Evolutionary conservation across 2,329 filamentous ascomycete species (phyloP).

Genomic region (Podosphaera aphanis): DNA sequence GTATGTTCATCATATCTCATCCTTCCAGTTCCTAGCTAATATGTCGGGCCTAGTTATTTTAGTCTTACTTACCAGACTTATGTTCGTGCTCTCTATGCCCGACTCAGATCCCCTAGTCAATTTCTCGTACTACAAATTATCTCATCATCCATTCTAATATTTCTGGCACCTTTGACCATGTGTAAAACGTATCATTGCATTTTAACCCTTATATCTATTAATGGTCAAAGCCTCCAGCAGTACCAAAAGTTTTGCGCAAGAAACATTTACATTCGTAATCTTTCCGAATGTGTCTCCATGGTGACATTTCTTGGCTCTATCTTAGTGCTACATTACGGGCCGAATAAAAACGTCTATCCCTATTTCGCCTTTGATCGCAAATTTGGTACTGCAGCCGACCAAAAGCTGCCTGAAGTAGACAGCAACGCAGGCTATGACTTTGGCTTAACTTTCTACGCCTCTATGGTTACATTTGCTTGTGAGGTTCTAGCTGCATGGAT

Average conservation of each 20-base stretch:
- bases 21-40: neutral
- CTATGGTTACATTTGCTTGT: slow-evolving; percentile 41
- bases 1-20: slow-evolving; percentile 19
- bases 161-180: slow-evolving; percentile 41
- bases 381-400: slow-evolving; percentile 5
- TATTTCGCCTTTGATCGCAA: slow-evolving; percentile 38
- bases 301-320: slow-evolving; percentile 42
- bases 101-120: slow-evolving; percentile 38
- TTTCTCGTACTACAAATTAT: slow-evolving; percentile 42
- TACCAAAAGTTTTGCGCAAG: slow-evolving; percentile 44
- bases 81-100: slow-evolving; percentile 43
- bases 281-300: slow-evolving; percentile 47
- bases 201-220: slow-evolving; percentile 29
- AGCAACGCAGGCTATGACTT: slow-evolving; percentile 31
- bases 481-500: slow-evolving; percentile 38
- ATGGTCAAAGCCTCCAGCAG: slow-evolving; percentile 32
- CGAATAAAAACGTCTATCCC: slow-evolving; percentile 44
- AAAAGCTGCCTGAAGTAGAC: slow-evolving; percentile 3
- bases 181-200: slow-evolving; percentile 32
- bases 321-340: slow-evolving; percentile 40
- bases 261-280: slow-evolving; percentile 42
- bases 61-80: slow-evolving; percentile 44
- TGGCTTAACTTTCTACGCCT: slow-evolving; percentile 37
- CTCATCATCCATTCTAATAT: slow-evolving; percentile 37
- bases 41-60: slow-evolving; percentile 3